Conservation (phyloP, 768 basidiomycete species). For the Daedaleopsis sinensis region DNA sequence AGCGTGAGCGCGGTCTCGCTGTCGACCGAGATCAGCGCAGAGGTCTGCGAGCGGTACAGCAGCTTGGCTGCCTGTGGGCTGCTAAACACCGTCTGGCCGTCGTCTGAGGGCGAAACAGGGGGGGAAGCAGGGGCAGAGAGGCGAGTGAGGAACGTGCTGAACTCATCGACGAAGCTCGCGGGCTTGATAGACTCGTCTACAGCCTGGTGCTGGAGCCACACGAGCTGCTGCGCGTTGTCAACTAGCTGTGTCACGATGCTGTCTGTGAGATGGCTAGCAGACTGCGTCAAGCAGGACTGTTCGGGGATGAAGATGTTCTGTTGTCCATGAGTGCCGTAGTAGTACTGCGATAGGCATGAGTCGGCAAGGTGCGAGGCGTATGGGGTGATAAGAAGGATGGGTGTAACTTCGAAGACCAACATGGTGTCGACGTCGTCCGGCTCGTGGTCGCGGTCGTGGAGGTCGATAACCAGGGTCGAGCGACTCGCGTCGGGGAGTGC, state of each 20-base stretch:
- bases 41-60: constrained; percentile 45
- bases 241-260: constrained; percentile 29
- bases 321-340: constrained; percentile 59
- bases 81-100: constrained; percentile 17
- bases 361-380: constrained; percentile 41
- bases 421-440: constrained; percentile 5
- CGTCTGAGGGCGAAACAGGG: not conserved
- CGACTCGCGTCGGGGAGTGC: no score
- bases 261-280: constrained; percentile 26
- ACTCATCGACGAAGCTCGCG: constrained; percentile 28
- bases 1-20: constrained; percentile 38
- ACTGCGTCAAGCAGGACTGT: constrained; percentile 40
- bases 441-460: not conserved
- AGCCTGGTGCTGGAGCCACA: constrained; percentile 63
- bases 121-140: not conserved
- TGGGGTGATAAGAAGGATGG: constrained; percentile 45
- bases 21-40: constrained; percentile 50
- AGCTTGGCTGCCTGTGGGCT: constrained; percentile 20
- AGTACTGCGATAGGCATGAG: constrained; percentile 51
- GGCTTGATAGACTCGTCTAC: constrained; percentile 48
- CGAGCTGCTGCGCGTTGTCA: constrained; percentile 42
- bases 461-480: no score
- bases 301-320: constrained; percentile 51
- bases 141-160: constrained; percentile 16
- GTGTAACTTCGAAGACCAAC: constrained; percentile 8